Evolutionary conservation across 768 basidiomycete species (phyloP), one percentile per base, ranked within the genome.

Genomic region (Russula griseocarnosa): DNA sequence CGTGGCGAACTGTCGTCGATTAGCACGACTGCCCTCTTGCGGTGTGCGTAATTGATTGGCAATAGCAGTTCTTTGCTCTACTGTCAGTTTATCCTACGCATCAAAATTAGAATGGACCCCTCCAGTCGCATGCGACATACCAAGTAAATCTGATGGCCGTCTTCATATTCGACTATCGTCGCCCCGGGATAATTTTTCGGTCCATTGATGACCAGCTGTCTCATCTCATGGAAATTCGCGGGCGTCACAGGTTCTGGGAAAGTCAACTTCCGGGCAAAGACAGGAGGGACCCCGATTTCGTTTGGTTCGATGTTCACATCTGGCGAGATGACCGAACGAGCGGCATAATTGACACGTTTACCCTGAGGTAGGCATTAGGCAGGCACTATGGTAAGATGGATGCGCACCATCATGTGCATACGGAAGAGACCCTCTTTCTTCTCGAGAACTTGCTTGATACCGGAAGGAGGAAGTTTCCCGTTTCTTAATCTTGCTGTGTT

Each of bases 261-360:
- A 5, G 97, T 99, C 72, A 99, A 78, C 73, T 97, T 98, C 70
- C 87, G 84, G 1, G 97, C 97, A 73, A 99, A 99, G 55, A 98
- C 90, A 34, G 97, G 97, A 7, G 97, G 97, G 30, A 99, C 86
- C 46, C 97, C 97, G 61, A 99, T 99, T 75, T 99, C 97, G 73
- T 92, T 95, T 34, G 97, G 92, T 75, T 99, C 97, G 69, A 99
- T 98, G 75, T 98, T 98, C 70, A 98, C 91, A 72, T 99, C 97
- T 13, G 97, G 97, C 20, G 97, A 99, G 69, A 99, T 99, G 72
- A 99, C 97, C n/a, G 97, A 99, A 67, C 97, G 94, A 24, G 97
- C 97, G 47, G 97, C 95, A 74, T 96, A 97, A 75, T 99, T 98
- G 66, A 99, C 97, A 71, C 97, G 94, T 80, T 99, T 99, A 11